Evolutionary conservation across 2,329 filamentous ascomycete species (phyloP).

Genomic region (Diaporthe eres): DNA sequence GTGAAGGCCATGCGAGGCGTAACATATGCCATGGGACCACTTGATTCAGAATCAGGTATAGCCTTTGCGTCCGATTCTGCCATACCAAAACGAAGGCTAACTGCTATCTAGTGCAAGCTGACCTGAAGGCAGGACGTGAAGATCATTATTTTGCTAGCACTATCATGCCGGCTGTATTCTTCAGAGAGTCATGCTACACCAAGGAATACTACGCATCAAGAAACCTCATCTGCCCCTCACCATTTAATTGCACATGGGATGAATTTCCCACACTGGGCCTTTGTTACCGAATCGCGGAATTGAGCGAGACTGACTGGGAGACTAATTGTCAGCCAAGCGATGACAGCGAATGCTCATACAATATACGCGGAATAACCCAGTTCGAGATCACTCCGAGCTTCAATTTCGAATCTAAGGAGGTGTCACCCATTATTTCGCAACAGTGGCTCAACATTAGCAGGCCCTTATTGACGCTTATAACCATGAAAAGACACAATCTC

Average conservation of each 20-base stretch:
- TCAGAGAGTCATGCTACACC: background rate
- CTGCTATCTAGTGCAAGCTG: background rate
- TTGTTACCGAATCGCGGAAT: background rate
- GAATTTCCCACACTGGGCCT: background rate
- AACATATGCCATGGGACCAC: background rate
- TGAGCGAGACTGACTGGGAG: background rate
- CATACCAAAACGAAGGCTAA: background rate
- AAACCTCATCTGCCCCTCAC: background rate
- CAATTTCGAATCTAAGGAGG: background rate
- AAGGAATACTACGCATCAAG: background rate
- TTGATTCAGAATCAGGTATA: background rate
- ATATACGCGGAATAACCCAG: background rate
- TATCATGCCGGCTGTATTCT: background rate
- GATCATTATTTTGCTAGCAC: background rate
- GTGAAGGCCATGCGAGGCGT: background rate
- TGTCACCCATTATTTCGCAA: background rate
- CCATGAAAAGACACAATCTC: background rate
- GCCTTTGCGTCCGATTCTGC: accelerated
- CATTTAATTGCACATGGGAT: background rate
- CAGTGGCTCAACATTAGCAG: background rate
- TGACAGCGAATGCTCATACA: background rate
- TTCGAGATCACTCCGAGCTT: background rate
- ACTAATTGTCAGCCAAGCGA: background rate
- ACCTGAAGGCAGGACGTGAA: background rate
- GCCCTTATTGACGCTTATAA: background rate